Evolutionary conservation across 202 grass and related monocot genomes (phyloP).

Genomic region (Bolboschoenoplectus hybrid): DNA sequence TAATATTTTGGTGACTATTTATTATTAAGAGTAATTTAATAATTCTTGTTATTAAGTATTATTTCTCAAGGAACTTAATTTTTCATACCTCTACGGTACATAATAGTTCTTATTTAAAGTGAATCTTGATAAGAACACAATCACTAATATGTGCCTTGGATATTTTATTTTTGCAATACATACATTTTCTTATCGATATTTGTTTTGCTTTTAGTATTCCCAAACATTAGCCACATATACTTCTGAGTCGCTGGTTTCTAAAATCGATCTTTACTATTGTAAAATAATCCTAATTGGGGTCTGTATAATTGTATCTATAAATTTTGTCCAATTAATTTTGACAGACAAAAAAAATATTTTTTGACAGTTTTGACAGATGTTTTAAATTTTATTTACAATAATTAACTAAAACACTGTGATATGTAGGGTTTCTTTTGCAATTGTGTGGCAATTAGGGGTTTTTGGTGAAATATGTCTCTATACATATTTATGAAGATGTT

Average conservation of each 20-base stretch:
- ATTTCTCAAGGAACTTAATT: not conserved
- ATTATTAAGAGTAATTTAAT: not conserved
- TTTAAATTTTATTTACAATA: not conserved
- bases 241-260: not conserved
- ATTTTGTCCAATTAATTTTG: not conserved
- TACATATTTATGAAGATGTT: not conserved
- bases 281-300: not conserved
- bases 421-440: not conserved
- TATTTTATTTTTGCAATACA: not conserved
- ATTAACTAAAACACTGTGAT: not conserved
- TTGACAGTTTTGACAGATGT: not conserved
- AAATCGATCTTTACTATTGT: not conserved
- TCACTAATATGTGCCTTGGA: not conserved
- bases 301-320: not conserved
- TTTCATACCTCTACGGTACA: not conserved
- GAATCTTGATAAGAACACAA: not conserved
- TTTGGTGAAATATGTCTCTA: not conserved
- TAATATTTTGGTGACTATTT: not conserved
- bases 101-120: not conserved
- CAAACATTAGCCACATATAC: not conserved
- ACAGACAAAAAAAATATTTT: not conserved
- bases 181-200: not conserved
- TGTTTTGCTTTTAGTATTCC: not conserved
- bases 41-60: not conserved
- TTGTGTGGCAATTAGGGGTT: not conserved